A percentile compares a stretch with the other conserved stretches of the same genome.
phyloP scores from a whole-genome alignment of 2,329 filamentous ascomycete species.

The Stachybotrys elegans region DNA sequence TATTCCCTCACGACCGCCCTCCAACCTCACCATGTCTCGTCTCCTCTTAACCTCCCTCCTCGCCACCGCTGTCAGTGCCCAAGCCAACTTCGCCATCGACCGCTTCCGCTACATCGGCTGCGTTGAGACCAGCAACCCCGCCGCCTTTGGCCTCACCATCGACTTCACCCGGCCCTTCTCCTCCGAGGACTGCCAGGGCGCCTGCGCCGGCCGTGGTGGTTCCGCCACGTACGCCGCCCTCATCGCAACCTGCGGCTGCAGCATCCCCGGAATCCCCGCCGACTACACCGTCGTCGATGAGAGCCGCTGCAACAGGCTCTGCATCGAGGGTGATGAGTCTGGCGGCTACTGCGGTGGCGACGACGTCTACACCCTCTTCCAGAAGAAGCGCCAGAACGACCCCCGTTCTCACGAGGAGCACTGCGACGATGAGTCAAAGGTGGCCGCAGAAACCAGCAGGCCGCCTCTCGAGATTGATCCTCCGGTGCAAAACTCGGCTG shows the following conservation, averaged over 20 bases:
- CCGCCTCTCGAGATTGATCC: too few relatives aligned
- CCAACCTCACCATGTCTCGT: not conserved
- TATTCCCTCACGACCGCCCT: too few relatives aligned
- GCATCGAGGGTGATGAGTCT: not conserved
- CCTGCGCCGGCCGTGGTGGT: constrained; percentile 11
- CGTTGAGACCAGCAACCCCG: constrained; percentile 12
- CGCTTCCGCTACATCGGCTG: constrained; percentile 23
- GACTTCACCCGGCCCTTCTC: constrained; percentile 12
- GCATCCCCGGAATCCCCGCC: constrained; percentile 3
- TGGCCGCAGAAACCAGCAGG: not conserved
- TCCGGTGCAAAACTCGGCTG: too few relatives aligned
- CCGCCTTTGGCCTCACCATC: constrained; percentile 12
- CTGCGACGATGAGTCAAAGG: not conserved
- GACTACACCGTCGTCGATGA: not conserved
- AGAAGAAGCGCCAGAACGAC: not conserved
- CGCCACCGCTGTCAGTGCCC: constrained; percentile 15
- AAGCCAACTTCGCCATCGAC: constrained; percentile 10
- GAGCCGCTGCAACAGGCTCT: not conserved
- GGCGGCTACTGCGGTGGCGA: not conserved
- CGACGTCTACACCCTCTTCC: not conserved
- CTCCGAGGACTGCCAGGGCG: constrained; percentile 13
- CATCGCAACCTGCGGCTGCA: constrained; percentile 17
- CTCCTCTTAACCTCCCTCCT: constrained; percentile 16
- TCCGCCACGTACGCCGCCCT: constrained; percentile 21
- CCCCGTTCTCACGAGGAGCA: not conserved